phyloP scores from a whole-genome alignment of 2,329 filamentous ascomycete species.

The Davidsoniella australis region DNA sequence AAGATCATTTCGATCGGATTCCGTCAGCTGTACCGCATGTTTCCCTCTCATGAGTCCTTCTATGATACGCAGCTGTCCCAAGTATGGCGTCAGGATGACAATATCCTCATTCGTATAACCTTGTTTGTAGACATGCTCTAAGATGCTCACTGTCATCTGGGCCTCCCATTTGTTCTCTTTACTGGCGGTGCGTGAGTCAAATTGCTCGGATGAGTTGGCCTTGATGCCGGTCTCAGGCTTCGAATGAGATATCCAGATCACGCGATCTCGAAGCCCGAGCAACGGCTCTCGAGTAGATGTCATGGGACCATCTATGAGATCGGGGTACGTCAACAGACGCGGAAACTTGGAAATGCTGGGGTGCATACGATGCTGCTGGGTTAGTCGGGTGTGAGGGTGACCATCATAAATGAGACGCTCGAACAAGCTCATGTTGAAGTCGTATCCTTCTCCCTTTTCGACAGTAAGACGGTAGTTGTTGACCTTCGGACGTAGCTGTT shows the following conservation, averaged over 20 bases:
- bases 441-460: conserved; percentile 30
- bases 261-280: conserved; percentile 38
- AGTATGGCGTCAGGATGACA: conserved; percentile 55
- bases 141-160: conserved; percentile 44
- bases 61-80: conserved; percentile 48
- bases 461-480: conserved; percentile 42
- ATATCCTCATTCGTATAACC: conserved; percentile 49
- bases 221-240: not conserved
- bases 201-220: too few relatives aligned
- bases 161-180: conserved; percentile 45
- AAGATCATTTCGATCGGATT: conserved; percentile 48
- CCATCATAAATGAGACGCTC: conserved; percentile 46
- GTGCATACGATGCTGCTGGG: conserved; percentile 49
- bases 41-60: conserved; percentile 33
- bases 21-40: conserved; percentile 49
- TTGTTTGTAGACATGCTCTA: conserved; percentile 54
- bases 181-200: conserved; percentile 31
- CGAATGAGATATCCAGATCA: conserved; percentile 50
- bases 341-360: conserved; percentile 48
- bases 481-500: conserved; percentile 53
- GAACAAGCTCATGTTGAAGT: conserved; percentile 41
- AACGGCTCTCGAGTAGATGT: conserved; percentile 31
- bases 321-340: conserved; percentile 41
- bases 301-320: conserved; percentile 35
- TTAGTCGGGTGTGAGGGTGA: conserved; percentile 34